Evolutionary conservation across 441 rosid species (phyloP).

Genomic region (Francoa sonchifolia): DNA sequence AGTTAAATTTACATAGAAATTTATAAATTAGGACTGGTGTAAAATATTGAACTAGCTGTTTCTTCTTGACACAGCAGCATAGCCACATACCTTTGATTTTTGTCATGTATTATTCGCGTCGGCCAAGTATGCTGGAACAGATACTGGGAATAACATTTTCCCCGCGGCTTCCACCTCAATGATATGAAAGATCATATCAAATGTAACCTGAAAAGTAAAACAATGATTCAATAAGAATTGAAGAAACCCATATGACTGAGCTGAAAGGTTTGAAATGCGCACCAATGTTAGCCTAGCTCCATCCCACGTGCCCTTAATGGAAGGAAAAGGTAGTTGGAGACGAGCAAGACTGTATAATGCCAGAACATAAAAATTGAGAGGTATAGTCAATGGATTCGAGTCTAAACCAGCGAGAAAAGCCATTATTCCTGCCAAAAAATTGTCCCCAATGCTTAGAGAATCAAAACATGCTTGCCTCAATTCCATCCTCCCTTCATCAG

Average conservation of each 20-base stretch:
- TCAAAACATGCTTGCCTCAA: slow-evolving; percentile 5
- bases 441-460: background rate
- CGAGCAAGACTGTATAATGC: background rate
- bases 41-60: no score
- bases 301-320: background rate
- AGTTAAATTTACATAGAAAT: no score
- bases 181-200: background rate
- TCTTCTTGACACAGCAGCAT: no score
- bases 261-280: background rate
- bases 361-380: background rate
- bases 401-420: background rate
- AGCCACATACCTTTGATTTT: no score
- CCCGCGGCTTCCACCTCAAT: background rate
- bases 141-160: background rate
- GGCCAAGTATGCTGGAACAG: background rate
- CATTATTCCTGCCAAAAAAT: background rate
- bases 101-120: no score
- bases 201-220: background rate
- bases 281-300: background rate
- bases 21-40: no score
- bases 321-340: slow-evolving; percentile 1
- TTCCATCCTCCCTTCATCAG: background rate
- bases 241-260: background rate
- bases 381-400: background rate
- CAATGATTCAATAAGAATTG: background rate